phyloP scores from a whole-genome alignment of 139 green algal species.

The Chlamydomonas asymmetrica region DNA sequence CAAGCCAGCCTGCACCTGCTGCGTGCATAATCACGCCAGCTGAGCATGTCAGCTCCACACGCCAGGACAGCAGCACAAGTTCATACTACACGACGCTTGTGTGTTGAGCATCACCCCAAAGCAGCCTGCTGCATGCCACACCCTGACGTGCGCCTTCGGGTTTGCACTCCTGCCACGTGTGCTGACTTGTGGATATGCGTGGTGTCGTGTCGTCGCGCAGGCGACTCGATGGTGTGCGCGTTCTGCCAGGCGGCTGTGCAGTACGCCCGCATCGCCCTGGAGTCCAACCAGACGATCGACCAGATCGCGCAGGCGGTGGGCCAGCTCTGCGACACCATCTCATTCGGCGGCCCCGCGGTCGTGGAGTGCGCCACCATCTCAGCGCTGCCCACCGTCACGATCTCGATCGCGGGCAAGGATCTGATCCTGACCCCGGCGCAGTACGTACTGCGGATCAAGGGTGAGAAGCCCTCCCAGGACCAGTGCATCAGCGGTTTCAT shows the following conservation, averaged over 20 bases:
- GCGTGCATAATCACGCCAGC: too few species aligned
- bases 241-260: conserved; percentile 83
- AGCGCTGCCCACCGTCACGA: conserved; percentile 76
- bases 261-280: conserved; percentile 79
- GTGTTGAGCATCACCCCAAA: not conserved
- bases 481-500: conserved; percentile 98
- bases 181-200: too few species aligned
- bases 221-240: conserved; percentile 14
- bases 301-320: conserved; percentile 51
- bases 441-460: conserved; percentile 65
- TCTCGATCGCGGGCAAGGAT: conserved; percentile 79
- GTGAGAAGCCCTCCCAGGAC: too few species aligned
- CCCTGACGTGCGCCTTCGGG: too few species aligned
- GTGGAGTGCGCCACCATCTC: conserved; percentile 87
- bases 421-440: conserved; percentile 82
- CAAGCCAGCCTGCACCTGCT: not conserved
- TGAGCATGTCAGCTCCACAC: too few species aligned
- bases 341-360: conserved; percentile 60
- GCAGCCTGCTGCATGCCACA: too few species aligned
- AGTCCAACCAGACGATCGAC: conserved; percentile 78
- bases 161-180: too few species aligned
- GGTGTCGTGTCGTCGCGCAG: too few species aligned
- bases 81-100: too few species aligned
- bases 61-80: too few species aligned
- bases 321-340: conserved; percentile 64